Percentiles rank a stretch among this genome's conserved stretches.
These are phyloP conservation scores for Coemansia sp. DNA, from an alignment of 192 early-diverging fungal genomes.

Conservation along the genomic window DNA sequence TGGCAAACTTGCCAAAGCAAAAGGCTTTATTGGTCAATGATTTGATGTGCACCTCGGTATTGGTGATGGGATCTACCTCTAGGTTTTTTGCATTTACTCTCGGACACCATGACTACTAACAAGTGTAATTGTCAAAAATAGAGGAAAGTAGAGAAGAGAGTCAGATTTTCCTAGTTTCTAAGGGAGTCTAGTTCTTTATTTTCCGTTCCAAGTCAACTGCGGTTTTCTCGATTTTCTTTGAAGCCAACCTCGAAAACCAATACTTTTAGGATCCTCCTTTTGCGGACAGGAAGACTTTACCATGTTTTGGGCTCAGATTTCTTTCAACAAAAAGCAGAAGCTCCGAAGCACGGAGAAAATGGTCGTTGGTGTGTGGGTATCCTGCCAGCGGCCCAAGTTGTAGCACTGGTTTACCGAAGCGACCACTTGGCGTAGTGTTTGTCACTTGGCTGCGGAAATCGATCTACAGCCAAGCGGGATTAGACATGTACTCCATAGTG, in stretches of 20 bases:
- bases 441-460: background rate
- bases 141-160: background rate
- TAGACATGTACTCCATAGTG: background rate
- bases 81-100: no score
- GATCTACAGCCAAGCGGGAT: background rate
- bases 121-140: background rate
- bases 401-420: background rate
- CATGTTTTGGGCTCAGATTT: no score
- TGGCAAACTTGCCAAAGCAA: background rate
- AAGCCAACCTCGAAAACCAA: background rate
- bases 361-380: no score
- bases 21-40: background rate
- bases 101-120: background rate
- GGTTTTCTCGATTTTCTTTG: background rate
- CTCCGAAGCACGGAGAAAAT: no score
- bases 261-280: background rate
- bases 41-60: background rate
- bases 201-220: background rate
- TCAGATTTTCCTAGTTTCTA: background rate
- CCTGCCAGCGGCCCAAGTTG: no score
- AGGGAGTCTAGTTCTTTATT: background rate
- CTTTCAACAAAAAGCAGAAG: no score
- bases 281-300: no score
- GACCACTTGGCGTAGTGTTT: background rate
- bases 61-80: background rate